Evolutionary conservation across 306 rosid species (phyloP).

Genomic region (Lathyrus sativus): DNA sequence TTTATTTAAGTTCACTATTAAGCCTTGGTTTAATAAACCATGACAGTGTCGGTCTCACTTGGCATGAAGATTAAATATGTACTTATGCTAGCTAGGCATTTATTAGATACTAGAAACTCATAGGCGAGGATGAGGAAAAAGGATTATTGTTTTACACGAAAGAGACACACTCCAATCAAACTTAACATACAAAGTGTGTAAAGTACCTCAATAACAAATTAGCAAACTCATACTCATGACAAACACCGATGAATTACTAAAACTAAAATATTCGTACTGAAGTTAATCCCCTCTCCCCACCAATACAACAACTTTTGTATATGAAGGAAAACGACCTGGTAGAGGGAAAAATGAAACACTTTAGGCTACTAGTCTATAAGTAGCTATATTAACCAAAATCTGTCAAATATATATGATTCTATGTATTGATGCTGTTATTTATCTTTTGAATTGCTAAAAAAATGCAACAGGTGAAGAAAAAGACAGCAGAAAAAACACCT

Average conservation of each 20-base stretch:
- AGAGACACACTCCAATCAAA: neutral
- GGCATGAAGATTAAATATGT: no score
- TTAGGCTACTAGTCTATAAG: neutral
- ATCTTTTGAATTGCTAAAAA: slow-evolving; percentile 24
- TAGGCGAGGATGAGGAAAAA: slow-evolving; percentile 2
- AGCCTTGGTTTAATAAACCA: neutral
- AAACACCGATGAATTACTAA: slow-evolving; percentile 1
- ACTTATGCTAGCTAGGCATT: slow-evolving; percentile 19
- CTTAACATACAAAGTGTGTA: neutral
- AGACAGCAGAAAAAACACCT: slow-evolving; percentile 12
- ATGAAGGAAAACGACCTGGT: neutral
- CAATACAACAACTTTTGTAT: no score
- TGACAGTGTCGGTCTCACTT: no score
- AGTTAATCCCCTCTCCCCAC: neutral
- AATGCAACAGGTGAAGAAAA: slow-evolving; percentile 28
- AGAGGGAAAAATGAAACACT: neutral
- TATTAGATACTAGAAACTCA: slow-evolving; percentile 24
- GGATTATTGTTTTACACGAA: slow-evolving; percentile 19
- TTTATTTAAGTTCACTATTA: slow-evolving; percentile 7
- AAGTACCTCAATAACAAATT: slow-evolving; percentile 6
- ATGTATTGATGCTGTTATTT: neutral
- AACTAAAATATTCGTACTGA: neutral
- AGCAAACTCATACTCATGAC: neutral
- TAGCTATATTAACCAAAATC: neutral
- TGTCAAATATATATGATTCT: neutral